Evolutionary conservation across 257 asterid species (phyloP), one percentile per base, ranked within the genome.

Genomic region (Cynanchum wilfordii): DNA sequence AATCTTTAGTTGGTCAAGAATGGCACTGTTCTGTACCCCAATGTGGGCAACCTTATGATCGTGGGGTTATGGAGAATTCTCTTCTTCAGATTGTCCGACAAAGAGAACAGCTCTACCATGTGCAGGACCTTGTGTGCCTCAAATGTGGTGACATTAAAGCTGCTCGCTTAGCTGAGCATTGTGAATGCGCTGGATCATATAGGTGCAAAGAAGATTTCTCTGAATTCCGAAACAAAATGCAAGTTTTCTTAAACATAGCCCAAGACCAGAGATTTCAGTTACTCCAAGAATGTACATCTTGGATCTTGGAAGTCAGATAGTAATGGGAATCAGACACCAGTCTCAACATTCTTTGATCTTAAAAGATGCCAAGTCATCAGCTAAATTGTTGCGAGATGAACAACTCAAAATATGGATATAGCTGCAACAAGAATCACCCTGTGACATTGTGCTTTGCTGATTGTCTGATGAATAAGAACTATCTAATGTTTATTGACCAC

Each of bases 111-210:
- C 86, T 89, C 2, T 91, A 91, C 87, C 97, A 94, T 77, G 86
- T 91, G 69, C 99, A 94, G 73, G 99, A 94, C 80, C 79, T 94
- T 71, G 90, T 89, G 75, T 94, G 99, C 89, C 84, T 85, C 57
- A 94, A 94, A 80, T 94, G 99, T 84, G 79, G 84, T 59, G 93
- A 89, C 81, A 80, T 94, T 77, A 94, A 94, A 82, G 97, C 93
- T 74, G 91, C 96, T 27, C 97, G 87, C 76, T 82, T 91, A 52
- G 84, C 97, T 33, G 91, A 91, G 62, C 92, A 91, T 76, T 94
- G 99, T 72, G 38, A 84, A 10, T 94, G 97, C 40, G 96, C 92
- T 59, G 99, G 99, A 67, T 85, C 99, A 36, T 91, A 89, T 77
- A 81, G 70, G 58, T 94, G 97, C 93, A 91, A 81, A 85, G 97